phyloP scores from a whole-genome alignment of 208 protist genomes.

The Novymonas esmeraldas region DNA sequence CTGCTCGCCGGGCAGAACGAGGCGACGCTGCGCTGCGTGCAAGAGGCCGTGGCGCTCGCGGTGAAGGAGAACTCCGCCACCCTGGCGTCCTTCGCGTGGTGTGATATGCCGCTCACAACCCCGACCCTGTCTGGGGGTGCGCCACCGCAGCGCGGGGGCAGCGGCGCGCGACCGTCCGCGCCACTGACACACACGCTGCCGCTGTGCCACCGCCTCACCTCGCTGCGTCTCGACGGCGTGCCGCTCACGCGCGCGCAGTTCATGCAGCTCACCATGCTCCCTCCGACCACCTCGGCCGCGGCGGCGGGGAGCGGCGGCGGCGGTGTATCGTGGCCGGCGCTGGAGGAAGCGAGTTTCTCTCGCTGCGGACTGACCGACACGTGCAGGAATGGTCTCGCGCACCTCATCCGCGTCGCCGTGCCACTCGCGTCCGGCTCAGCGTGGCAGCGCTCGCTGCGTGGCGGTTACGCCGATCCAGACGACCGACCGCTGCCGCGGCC shows the following conservation, averaged over 20 bases:
- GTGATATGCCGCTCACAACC: constrained; percentile 32
- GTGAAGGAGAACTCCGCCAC: constrained; percentile 18
- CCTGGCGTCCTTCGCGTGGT: constrained; percentile 43
- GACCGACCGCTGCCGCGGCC: not conserved
- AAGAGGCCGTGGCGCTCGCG: constrained; percentile 26
- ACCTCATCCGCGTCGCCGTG: constrained; percentile 35
- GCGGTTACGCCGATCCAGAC: constrained; percentile 4
- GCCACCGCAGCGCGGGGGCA: not conserved
- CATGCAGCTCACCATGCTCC: constrained; percentile 23
- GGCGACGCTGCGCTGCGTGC: constrained; percentile 16
- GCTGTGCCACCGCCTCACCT: constrained; percentile 36
- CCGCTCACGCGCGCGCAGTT: constrained; percentile 41
- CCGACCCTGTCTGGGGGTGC: not conserved
- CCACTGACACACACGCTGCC: constrained; percentile 46
- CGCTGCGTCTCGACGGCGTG: constrained; percentile 44
- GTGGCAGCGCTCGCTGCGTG: constrained; percentile 56
- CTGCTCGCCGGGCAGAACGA: constrained; percentile 14
- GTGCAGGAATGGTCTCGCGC: constrained; percentile 41
- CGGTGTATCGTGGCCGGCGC: constrained; percentile 29
- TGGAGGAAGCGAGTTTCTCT: constrained; percentile 64
- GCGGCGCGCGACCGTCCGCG: not conserved
- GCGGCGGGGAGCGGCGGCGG: constrained; percentile 11
- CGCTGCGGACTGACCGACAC: constrained; percentile 64
- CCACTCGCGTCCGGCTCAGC: constrained; percentile 18
- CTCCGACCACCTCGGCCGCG: not conserved